Evolutionary conservation across 2,329 filamentous ascomycete species (phyloP), one percentile per base, ranked within the genome.

Genomic region (Trichoderma cornu-damae): DNA sequence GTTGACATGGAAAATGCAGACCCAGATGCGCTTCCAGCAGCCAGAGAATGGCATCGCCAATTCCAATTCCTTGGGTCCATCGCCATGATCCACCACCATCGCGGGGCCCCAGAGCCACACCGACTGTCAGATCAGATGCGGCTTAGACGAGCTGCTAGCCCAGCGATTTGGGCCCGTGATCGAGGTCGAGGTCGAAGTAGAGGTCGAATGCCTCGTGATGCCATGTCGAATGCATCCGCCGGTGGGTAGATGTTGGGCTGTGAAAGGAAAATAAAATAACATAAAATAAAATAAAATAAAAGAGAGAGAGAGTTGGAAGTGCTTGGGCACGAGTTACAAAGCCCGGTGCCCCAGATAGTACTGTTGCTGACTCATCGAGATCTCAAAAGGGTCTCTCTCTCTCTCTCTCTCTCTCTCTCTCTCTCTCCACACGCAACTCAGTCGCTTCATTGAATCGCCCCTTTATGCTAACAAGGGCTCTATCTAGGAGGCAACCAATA

Each of bases 101-200:
- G 67, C 59, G 67, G 67, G 67, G 67, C 67, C 67, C 67, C 67
- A 59, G 63, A 64, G 57, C 64, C 50, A 53, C 52, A 67, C 75
- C 62, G 78, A 86, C 26, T 85, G 37, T 67, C 51, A 22, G 30
- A 46, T 67, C 51, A 22, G 30, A 46, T 55, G 42, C 32, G 51
- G 51, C 28, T 18, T 47, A 18, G 51, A 28, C 40, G 51, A 34
- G 32, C 20, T 11, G 28, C 28, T 6, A 30, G 9, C 28, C n/a
- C n/a, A n/a, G n/a, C n/a, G n/a, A 30, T 7, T 30, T 30, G 28
- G 28, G 28, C 28, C 28, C 5, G n/a, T n/a, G n/a, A n/a, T n/a
- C n/a, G n/a, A n/a, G n/a, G n/a, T n/a, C n/a, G n/a, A n/a, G n/a
- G n/a, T n/a, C 9, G 28, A 30, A 30, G 6, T 30, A 9, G 28